Evolutionary conservation across 208 protist genomes (phyloP), one percentile per base, ranked within the genome.

Genomic region (Tetramitus jugosus): DNA sequence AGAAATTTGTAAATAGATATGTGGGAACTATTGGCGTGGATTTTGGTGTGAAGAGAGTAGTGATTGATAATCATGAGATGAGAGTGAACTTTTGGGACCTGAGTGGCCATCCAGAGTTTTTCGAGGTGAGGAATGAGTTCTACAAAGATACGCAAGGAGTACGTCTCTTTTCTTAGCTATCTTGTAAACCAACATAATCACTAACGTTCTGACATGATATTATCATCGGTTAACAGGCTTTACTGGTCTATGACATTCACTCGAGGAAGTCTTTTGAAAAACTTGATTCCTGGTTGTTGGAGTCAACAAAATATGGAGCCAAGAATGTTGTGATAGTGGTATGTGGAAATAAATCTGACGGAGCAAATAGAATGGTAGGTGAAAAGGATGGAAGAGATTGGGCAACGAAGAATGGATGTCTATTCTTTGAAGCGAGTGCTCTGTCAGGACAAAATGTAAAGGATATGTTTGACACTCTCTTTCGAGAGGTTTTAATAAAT

Each of bases 21-120:
- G 92, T 97, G 53, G 85, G 91, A 26, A 98, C 96, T 53, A 98
- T 98, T 72, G 96, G 96, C 80, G 92, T 98, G 69, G 96, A 98
- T 85, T 98, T 94, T 72, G 95, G 95, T 49, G 94, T 98, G 8
- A 96, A 96, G 78, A 82, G 86, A 45, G 80, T 96, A 35, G 80
- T 84, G 0, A 76, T 93, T 31, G 80, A 84, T 56, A 60, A 79
- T n/a, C 37, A 77, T 17, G 83, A 84, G 10, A 84, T 96, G 60
- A 88, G 91, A 3, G 89, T 97, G 3, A 97, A 97, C 82, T 97
- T 98, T 76, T 98, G 93, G 90, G 96, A 98, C 77, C 86, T 94
- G 69, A 86, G 94, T 10, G 96, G 96, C 14, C 84, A 88, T 4
- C 71, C 76, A n/a, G 91, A 94, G 74, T 96, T 90, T 78, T 76